Evolutionary conservation across 1,284 basidiomycete species (phyloP).

Genomic region (Sporisorium graminicola): DNA sequence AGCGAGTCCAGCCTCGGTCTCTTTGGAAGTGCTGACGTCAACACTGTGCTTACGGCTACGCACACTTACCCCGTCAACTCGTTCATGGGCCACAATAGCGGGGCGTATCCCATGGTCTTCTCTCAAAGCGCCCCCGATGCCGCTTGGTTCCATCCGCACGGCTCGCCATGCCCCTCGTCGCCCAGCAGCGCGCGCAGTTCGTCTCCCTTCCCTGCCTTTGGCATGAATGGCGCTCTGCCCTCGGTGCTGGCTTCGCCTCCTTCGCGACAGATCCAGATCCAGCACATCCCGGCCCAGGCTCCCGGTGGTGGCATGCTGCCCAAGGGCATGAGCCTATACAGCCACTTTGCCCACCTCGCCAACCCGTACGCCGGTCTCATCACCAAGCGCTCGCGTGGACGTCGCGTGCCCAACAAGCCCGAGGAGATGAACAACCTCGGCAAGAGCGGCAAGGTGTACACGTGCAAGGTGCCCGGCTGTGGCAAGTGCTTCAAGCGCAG

Average conservation of each 20-base stretch:
- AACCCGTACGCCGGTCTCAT: slow-evolving; percentile 62
- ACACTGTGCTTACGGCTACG: slow-evolving; percentile 19
- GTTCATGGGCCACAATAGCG: slow-evolving; percentile 20
- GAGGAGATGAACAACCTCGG: slow-evolving; percentile 66
- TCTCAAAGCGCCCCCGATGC: slow-evolving; percentile 46
- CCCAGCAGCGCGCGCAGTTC: slow-evolving; percentile 44
- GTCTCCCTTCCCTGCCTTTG: slow-evolving; percentile 40
- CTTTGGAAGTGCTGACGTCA: slow-evolving; percentile 19
- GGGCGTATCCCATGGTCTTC: slow-evolving; percentile 41
- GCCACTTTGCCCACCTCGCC: slow-evolving; percentile 43
- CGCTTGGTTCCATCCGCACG: slow-evolving; percentile 35
- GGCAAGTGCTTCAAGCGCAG: slow-evolving; percentile 67
- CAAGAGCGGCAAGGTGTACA: slow-evolving; percentile 67
- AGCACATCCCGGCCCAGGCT: slow-evolving; percentile 41
- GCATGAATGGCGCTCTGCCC: slow-evolving; percentile 24
- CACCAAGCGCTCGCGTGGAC: slow-evolving; percentile 63
- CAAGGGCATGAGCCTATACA: slow-evolving; percentile 49
- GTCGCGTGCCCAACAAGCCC: slow-evolving; percentile 64
- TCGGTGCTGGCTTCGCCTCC: slow-evolving; percentile 39
- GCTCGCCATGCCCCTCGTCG: slow-evolving; percentile 49
- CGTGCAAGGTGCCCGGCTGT: slow-evolving; percentile 65
- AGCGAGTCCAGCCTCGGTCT: slow-evolving; percentile 46
- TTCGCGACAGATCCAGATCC: slow-evolving; percentile 39
- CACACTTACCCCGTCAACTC: slow-evolving; percentile 22
- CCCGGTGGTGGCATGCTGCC: slow-evolving; percentile 38